phyloP scores from a whole-genome alignment of 139 green algal species.

The Haematococcus lacustris region DNA sequence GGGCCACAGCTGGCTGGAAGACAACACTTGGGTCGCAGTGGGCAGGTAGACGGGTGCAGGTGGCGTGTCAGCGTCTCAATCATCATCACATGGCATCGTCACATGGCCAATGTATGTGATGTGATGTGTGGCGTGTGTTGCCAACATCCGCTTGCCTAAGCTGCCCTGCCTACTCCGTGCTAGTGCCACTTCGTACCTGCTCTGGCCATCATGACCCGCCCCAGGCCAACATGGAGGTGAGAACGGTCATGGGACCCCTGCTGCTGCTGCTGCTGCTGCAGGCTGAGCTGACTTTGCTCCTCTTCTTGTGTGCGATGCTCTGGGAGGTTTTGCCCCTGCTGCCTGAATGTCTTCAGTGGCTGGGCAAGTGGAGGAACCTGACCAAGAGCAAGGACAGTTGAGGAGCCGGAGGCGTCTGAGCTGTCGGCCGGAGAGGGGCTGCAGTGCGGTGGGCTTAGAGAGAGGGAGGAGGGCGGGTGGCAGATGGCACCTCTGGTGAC shows the following conservation, averaged over 20 bases:
- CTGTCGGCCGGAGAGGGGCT: no score
- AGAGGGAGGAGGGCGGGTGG: no score
- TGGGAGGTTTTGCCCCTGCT: no score
- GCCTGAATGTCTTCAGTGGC: no score
- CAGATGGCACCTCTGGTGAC: constrained; percentile 46
- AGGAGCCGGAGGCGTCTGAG: no score
- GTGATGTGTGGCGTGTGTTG: not conserved
- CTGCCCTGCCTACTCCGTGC: not conserved
- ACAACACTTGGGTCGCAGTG: not conserved
- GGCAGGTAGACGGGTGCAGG: not conserved
- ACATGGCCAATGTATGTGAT: not conserved
- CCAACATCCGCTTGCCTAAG: not conserved
- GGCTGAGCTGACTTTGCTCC: no score
- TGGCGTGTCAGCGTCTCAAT: not conserved
- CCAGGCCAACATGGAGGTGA: constrained; percentile 10
- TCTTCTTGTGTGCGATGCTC: not conserved
- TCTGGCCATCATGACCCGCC: not conserved
- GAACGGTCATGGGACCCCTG: constrained; percentile 5
- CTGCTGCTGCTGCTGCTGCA: constrained; percentile 2
- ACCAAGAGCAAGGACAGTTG: no score
- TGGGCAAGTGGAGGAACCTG: no score
- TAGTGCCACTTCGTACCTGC: not conserved
- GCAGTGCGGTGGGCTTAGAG: no score
- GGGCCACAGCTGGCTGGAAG: no score
- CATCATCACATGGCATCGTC: not conserved